A percentile compares a stretch with the other conserved stretches of the same genome.
Evolutionary conservation across 176 grass and related monocot species (phyloP).

Genomic region (Lolium multiflorum): DNA sequence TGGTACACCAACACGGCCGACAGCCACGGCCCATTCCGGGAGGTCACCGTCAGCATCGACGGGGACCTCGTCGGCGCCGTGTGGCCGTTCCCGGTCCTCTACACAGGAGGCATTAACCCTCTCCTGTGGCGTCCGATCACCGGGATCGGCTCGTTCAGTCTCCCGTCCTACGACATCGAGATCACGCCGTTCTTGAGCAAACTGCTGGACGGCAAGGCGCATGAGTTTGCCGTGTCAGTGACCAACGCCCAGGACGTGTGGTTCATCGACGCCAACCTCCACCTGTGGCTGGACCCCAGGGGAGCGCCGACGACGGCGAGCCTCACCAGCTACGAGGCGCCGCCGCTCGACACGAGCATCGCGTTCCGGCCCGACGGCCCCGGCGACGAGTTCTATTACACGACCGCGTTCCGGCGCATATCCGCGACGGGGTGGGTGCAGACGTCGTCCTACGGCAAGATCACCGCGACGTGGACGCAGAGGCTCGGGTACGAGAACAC

Average conservation of each 20-base stretch:
- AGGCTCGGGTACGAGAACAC: conserved; percentile 61
- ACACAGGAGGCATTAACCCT: conserved; percentile 73
- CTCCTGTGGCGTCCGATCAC: conserved; percentile 81
- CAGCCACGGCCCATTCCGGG: conserved; percentile 71
- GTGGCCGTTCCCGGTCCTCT: conserved; percentile 90
- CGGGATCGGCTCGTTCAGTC: conserved; percentile 81
- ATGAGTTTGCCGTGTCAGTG: conserved; percentile 68
- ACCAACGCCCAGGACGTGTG: conserved; percentile 64
- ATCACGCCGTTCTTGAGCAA: conserved; percentile 72
- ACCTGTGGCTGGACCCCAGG: conserved; percentile 80
- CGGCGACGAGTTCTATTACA: conserved; percentile 45
- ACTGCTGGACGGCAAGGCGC: conserved; percentile 63
- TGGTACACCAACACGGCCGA: conserved; percentile 64
- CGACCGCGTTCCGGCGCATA: conserved; percentile 60
- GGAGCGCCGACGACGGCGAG: conserved; percentile 45
- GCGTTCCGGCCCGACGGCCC: conserved; percentile 34
- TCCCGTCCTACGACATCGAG: conserved; percentile 89
- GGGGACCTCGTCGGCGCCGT: conserved; percentile 67
- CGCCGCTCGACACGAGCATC: conserved; percentile 30
- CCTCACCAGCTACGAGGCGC: conserved; percentile 59
- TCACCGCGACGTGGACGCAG: conserved; percentile 71
- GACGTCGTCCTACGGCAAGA: conserved; percentile 66
- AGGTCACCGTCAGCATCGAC: conserved; percentile 66
- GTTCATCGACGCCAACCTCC: conserved; percentile 84
- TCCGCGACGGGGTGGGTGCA: conserved; percentile 69